phyloP scores from a whole-genome alignment of 176 grass and related monocot species.

The Hsuehochloa calcarea region DNA sequence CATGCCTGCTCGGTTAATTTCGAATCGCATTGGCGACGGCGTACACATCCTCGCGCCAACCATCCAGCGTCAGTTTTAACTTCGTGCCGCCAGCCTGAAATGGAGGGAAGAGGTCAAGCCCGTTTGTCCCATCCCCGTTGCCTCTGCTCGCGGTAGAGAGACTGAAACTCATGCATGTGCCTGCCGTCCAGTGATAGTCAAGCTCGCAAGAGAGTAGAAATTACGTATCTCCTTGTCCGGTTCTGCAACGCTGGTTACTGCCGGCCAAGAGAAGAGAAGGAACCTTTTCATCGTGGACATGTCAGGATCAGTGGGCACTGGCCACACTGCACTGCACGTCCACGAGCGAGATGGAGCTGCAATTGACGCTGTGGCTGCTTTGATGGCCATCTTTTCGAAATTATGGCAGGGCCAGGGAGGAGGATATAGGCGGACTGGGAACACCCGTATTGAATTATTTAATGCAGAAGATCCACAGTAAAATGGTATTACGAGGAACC shows the following conservation, averaged over 20 bases:
- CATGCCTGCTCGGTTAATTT: neutral
- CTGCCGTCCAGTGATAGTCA: neutral
- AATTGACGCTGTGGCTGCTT: no score
- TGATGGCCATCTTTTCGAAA: no score
- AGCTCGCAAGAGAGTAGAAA: no score
- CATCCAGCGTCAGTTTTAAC: neutral
- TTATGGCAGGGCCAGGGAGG: no score
- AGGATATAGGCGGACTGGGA: no score
- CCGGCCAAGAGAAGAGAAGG: neutral
- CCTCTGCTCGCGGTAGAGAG: no score
- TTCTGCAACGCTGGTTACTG: neutral
- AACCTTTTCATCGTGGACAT: neutral
- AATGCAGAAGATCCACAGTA: no score
- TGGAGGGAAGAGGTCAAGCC: neutral
- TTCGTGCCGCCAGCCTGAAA: neutral
- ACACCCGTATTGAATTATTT: no score
- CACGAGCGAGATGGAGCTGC: no score
- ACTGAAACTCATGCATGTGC: neutral
- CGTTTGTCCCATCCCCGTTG: neutral
- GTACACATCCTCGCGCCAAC: neutral
- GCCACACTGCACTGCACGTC: no score
- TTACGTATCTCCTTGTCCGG: neutral
- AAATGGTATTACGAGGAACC: rapidly evolving
- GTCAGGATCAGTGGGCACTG: no score
- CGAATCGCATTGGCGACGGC: neutral